A percentile compares a stretch with the other conserved stretches of the same genome.
Conservation (phyloP, 1,284 basidiomycete genomes). For the Microstroma glucosiphilum region DNA sequence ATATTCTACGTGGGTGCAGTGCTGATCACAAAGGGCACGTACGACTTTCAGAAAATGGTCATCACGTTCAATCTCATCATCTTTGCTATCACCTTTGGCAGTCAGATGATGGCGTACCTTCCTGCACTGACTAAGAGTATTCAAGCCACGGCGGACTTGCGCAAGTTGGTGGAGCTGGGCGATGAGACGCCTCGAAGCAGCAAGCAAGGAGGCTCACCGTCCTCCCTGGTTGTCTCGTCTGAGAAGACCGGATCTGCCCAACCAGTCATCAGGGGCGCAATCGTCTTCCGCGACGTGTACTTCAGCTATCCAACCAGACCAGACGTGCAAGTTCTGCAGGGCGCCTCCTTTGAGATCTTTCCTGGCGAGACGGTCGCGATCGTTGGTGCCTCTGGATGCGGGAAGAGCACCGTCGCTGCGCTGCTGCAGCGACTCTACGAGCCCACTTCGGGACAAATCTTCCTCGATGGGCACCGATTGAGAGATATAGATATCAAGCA, state of each 20-base stretch:
- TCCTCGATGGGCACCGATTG: slow-evolving; percentile 23
- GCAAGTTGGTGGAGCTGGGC: slow-evolving; percentile 61
- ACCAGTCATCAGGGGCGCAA: slow-evolving; percentile 15
- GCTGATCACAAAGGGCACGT: slow-evolving; percentile 71
- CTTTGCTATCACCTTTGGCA: slow-evolving; percentile 85
- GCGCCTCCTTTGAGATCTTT: slow-evolving; percentile 19
- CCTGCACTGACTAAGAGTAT: slow-evolving; percentile 35
- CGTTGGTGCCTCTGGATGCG: slow-evolving; percentile 43
- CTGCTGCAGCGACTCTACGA: slow-evolving; percentile 45
- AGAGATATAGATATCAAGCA: slow-evolving; percentile 12
- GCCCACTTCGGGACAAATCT: slow-evolving; percentile 26
- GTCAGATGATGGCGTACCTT: slow-evolving; percentile 73
- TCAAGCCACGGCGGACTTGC: slow-evolving; percentile 68
- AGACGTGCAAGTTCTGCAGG: slow-evolving; percentile 21
- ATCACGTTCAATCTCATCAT: slow-evolving; percentile 84
- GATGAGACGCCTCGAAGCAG: neutral
- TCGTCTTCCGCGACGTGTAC: slow-evolving; percentile 32
- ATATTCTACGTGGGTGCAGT: slow-evolving; percentile 83
- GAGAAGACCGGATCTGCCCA: slow-evolving; percentile 9
- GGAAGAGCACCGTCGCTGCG: slow-evolving; percentile 42
- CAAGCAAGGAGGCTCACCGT: neutral
- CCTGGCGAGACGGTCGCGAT: slow-evolving; percentile 43
- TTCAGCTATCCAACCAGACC: slow-evolving; percentile 31
- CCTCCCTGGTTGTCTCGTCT: neutral
- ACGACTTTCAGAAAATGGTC: slow-evolving; percentile 79